Conservation (phyloP, 495 filamentous ascomycete genomes). For the Friedmanniomyces simplex region DNA sequence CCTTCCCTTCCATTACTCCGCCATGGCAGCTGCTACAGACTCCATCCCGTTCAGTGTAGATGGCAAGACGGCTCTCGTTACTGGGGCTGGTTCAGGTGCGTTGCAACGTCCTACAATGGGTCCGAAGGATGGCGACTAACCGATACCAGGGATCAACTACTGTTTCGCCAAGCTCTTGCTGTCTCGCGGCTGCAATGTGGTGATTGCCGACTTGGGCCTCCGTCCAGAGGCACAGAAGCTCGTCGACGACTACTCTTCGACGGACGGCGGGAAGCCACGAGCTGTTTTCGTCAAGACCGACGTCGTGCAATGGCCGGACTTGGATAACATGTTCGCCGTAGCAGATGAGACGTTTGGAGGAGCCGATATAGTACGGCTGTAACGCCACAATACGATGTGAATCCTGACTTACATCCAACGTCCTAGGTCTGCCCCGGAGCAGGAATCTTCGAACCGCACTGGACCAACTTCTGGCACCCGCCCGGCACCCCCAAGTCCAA, state of each 20-base stretch:
- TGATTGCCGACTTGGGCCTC: slow-evolving; percentile 55
- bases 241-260: slow-evolving; percentile 39
- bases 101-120: not conserved
- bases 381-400: not conserved
- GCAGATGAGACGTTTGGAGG: slow-evolving; percentile 46
- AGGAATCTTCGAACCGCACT: slow-evolving; percentile 53
- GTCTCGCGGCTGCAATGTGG: slow-evolving; percentile 49
- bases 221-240: slow-evolving; percentile 53
- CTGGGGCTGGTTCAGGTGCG: slow-evolving; percentile 59
- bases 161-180: slow-evolving; percentile 50
- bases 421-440: slow-evolving; percentile 47
- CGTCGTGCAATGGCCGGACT: slow-evolving; percentile 49
- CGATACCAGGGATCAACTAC: slow-evolving; percentile 45
- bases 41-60: slow-evolving; percentile 35
- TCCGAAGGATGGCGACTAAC: not conserved
- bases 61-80: slow-evolving; percentile 58
- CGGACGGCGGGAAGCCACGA: slow-evolving; percentile 25
- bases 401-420: not conserved
- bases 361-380: slow-evolving; percentile 52
- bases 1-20: not conserved
- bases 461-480: slow-evolving; percentile 58
- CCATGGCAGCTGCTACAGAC: slow-evolving; percentile 16
- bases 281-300: slow-evolving; percentile 55
- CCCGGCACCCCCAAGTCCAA: slow-evolving; percentile 41
- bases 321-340: slow-evolving; percentile 47